A percentile compares a stretch with the other conserved stretches of the same genome.
Evolutionary conservation across 345 rosid species (phyloP).

Genomic region (Acer saccharum): DNA sequence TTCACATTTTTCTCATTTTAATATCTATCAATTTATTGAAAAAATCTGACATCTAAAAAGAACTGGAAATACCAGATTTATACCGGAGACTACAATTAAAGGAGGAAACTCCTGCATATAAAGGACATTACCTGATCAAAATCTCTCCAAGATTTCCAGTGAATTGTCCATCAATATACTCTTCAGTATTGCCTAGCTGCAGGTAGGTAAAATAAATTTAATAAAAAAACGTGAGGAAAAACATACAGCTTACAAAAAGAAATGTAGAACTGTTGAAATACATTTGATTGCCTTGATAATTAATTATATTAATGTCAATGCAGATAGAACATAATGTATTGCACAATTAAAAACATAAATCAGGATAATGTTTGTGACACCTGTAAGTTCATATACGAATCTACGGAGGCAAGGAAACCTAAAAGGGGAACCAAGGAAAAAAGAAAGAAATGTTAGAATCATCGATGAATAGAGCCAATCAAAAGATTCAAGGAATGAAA

Average conservation of each 20-base stretch:
- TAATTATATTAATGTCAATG: too few species aligned
- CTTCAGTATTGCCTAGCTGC: constrained; percentile 91
- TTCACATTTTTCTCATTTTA: too few species aligned
- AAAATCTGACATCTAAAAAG: too few species aligned
- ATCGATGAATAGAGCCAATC: not conserved
- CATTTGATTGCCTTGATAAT: too few species aligned
- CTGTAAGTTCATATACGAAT: constrained; percentile 98
- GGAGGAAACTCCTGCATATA: too few species aligned
- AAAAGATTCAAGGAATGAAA: not conserved
- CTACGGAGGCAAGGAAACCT: constrained; percentile 95
- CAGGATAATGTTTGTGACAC: constrained; percentile 23
- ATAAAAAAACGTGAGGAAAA: not conserved
- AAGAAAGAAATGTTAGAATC: not conserved
- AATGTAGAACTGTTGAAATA: too few species aligned
- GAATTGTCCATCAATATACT: constrained; percentile 80
- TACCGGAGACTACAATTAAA: too few species aligned
- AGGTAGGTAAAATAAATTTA: not conserved
- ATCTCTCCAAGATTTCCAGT: constrained; percentile 91
- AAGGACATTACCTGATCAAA: constrained; percentile 33
- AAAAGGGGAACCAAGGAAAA: not conserved
- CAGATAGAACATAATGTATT: too few species aligned
- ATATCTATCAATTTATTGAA: too few species aligned
- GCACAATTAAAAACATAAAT: too few species aligned
- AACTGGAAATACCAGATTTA: too few species aligned
- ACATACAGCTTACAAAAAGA: too few species aligned